Base-by-base conservation (phyloP, 805 yeast genomes). In the Priceomyces carsonii region DNA sequence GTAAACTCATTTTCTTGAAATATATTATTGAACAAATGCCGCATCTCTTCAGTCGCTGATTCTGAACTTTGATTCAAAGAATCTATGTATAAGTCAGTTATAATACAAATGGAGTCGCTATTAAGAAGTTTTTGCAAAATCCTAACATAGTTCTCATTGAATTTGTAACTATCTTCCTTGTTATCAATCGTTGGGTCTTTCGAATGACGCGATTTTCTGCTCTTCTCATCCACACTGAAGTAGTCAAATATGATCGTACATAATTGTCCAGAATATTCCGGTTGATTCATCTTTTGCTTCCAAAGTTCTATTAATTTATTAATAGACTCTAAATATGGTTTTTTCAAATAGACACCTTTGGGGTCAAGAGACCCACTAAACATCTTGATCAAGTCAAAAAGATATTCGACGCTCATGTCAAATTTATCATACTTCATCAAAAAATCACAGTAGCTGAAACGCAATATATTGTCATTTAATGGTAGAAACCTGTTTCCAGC, bases 401-500 rank as follows among this genome's bases (percentile, higher is more conserved):
- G 36, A 32, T 49, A 65, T 32, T 59, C 64, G 15, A 44, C 47
- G 18, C 61, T 53, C 3, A 36, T 36, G 3, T 52, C 59, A 8
- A 38, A 24, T 26, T 53, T 35, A 5, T 45, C 44, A 31, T 39
- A 27, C 14, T 41, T 36, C 26, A 49, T 18, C 25, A 65, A 45
- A 32, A 55, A 61, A 12, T 39, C 23, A 3, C 47, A 55, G 35
- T 57, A 66, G 17, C 44, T 48, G 13, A 46, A 50, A 18, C 71
- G 40, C 8, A 65, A 33, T 1, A 27, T 9, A 18, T 48, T 47
- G 6, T 53, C 46, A 18, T 50, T 50, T 20, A 64, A 36, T 0
- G 74, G 65, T 34, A 75, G 42, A 54, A 61, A 59, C 37, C 57
- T 40, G 38, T 69, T 51, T 25, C 69, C 59, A 1, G 83, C 89